Conservation (phyloP, 176 grass and related monocot genomes). For the Poa pratensis region DNA sequence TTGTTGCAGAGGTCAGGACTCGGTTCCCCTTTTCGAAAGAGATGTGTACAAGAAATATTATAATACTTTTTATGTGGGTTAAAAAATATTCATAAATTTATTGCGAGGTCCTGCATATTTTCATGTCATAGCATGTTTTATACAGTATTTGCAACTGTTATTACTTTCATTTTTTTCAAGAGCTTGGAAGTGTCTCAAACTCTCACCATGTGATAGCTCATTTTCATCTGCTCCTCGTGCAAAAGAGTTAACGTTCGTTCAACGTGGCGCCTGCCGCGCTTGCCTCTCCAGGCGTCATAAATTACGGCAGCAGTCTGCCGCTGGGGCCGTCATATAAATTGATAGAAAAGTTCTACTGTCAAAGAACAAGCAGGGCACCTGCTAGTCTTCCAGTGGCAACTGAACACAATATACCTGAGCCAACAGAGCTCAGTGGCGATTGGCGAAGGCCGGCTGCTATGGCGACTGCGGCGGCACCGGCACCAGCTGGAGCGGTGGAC, state of each 20-base stretch:
- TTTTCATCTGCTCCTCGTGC: not conserved
- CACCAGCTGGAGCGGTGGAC: not conserved
- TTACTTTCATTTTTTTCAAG: not conserved
- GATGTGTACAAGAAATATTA: too few species aligned
- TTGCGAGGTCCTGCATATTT: too few species aligned
- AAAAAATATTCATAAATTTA: too few species aligned
- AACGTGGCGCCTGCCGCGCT: not conserved
- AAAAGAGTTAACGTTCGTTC: not conserved
- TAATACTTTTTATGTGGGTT: too few species aligned
- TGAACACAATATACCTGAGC: not conserved
- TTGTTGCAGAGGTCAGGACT: too few species aligned
- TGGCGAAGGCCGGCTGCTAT: not conserved
- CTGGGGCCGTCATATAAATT: not conserved
- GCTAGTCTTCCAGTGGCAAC: not conserved
- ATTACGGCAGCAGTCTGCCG: not conserved
- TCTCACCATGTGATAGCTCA: not conserved
- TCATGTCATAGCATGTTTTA: too few species aligned
- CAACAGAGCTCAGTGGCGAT: not conserved
- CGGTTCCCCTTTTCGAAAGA: too few species aligned
- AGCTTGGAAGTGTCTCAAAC: not conserved
- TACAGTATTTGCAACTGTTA: not conserved
- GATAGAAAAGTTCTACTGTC: not conserved
- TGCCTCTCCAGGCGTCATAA: not conserved
- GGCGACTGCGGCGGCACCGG: constrained; percentile 8
- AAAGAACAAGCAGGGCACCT: not conserved